Percentiles rank a stretch among this genome's conserved stretches.
These are phyloP conservation scores for Cladophialophora bantiana DNA, from an alignment of 2,329 filamentous ascomycete species.

Conservation along the genomic window DNA sequence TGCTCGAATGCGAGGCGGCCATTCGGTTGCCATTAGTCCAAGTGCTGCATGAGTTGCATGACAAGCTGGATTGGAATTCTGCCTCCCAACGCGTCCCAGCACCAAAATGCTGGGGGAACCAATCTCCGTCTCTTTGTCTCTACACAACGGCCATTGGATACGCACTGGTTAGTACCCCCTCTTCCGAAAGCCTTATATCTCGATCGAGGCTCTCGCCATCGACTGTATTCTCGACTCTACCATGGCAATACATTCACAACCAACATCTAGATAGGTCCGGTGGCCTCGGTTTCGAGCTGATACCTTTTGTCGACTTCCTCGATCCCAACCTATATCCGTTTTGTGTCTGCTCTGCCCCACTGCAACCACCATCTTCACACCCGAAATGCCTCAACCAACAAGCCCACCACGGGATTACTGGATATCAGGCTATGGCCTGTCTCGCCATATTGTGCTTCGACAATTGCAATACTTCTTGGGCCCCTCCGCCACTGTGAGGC, in stretches of 20 bases:
- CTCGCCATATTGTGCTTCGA: constrained; percentile 56
- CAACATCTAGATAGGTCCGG: neutral
- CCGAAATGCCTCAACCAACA: constrained; percentile 31
- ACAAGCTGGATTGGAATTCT: constrained; percentile 5
- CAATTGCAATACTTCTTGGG: constrained; percentile 59
- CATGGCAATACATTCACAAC: constrained; percentile 6
- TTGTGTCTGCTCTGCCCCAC: constrained; percentile 11
- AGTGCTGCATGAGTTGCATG: neutral
- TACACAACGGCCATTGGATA: constrained; percentile 1
- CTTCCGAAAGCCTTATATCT: constrained; percentile 15
- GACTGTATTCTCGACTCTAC: constrained; percentile 1
- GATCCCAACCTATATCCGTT: constrained; percentile 12
- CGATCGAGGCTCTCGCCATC: constrained; percentile 14
- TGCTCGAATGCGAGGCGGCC: constrained; percentile 6
- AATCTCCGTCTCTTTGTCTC: neutral
- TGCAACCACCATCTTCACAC: neutral
- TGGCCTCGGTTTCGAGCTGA: neutral
- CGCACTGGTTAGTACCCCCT: neutral
- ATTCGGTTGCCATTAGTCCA: constrained; percentile 4
- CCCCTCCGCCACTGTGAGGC: constrained; percentile 54
- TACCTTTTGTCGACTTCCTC: neutral
- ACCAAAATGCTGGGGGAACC: neutral
- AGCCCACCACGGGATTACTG: constrained; percentile 51
- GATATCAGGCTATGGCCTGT: constrained; percentile 58
- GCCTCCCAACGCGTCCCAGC: neutral